Conservation (phyloP, 441 rosid species). For the Omphalea diandra region DNA sequence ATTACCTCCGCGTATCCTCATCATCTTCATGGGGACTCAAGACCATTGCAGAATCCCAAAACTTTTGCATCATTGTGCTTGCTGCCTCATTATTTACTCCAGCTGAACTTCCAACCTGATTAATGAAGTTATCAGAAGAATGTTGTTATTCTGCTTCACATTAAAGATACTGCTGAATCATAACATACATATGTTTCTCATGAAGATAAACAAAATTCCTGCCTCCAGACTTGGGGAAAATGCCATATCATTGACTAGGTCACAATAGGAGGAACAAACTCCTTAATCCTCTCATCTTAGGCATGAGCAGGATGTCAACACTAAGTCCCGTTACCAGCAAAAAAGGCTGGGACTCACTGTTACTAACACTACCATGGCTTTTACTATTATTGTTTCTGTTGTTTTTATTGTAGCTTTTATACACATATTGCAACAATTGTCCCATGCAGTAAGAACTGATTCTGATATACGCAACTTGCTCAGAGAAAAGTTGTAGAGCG, state of each 20-base stretch:
- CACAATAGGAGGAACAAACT: neutral
- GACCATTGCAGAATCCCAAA: slow-evolving; percentile 99
- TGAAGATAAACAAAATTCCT: neutral
- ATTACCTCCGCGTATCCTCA: slow-evolving; percentile 81
- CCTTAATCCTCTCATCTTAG: neutral
- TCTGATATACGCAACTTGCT: neutral
- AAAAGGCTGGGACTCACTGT: neutral
- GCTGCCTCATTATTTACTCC: slow-evolving; percentile 73
- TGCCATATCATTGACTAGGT: neutral
- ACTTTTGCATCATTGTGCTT: slow-evolving; percentile 90
- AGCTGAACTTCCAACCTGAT: slow-evolving; percentile 72
- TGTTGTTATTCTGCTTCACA: neutral
- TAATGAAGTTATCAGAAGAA: slow-evolving; percentile 17
- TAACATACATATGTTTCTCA: slow-evolving; percentile 1
- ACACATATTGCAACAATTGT: neutral
- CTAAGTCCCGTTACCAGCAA: neutral
- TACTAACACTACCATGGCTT: neutral
- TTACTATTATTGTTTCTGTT: neutral
- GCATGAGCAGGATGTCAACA: neutral
- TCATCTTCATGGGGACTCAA: slow-evolving; percentile 71
- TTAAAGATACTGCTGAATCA: neutral
- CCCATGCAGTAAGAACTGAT: neutral
- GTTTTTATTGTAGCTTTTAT: neutral
- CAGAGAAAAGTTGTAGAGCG: neutral
- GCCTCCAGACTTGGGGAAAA: neutral